Evolutionary conservation across 2,329 filamentous ascomycete genomes (phyloP).

Genomic region (Pseudogymnoascus sp.): DNA sequence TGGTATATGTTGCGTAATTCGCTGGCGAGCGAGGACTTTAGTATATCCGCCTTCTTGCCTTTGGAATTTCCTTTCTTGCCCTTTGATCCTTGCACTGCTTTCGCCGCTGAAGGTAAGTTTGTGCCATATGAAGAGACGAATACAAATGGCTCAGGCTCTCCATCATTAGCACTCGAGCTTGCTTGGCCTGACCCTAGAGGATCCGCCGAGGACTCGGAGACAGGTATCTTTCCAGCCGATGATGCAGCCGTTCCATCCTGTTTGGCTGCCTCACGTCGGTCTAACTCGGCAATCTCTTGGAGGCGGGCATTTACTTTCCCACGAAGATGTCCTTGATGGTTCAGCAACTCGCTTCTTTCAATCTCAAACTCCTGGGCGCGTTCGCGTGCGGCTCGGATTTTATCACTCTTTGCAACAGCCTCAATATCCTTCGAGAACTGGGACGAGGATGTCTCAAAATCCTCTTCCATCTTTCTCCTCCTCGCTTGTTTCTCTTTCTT

Average conservation of each 20-base stretch:
- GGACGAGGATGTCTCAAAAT: conserved; percentile 16
- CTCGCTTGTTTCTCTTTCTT: conserved; percentile 20
- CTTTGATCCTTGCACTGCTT: conserved; percentile 18
- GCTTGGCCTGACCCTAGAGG: neutral
- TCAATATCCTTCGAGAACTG: neutral
- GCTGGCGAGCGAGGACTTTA: conserved; percentile 27
- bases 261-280: neutral
- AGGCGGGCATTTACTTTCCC: conserved; percentile 15
- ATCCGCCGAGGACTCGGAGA: neutral
- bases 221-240: conserved; percentile 30
- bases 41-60: conserved; percentile 13
- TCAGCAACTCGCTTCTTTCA: conserved; percentile 19
- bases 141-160: neutral
- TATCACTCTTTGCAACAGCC: conserved; percentile 9
- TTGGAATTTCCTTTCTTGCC: neutral
- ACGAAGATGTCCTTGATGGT: conserved; percentile 17
- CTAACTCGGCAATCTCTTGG: conserved; percentile 15
- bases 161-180: neutral
- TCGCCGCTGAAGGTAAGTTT: conserved; percentile 10
- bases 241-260: too few species aligned
- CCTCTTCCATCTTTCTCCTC: conserved; percentile 22
- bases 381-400: conserved; percentile 15
- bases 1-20: conserved; percentile 36
- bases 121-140: conserved; percentile 7
- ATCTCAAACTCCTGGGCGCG: conserved; percentile 19